Percentiles rank a stretch among this genome's conserved stretches.
Conservation (phyloP, 176 grass and related monocot species). For the Lolium perenne region DNA sequence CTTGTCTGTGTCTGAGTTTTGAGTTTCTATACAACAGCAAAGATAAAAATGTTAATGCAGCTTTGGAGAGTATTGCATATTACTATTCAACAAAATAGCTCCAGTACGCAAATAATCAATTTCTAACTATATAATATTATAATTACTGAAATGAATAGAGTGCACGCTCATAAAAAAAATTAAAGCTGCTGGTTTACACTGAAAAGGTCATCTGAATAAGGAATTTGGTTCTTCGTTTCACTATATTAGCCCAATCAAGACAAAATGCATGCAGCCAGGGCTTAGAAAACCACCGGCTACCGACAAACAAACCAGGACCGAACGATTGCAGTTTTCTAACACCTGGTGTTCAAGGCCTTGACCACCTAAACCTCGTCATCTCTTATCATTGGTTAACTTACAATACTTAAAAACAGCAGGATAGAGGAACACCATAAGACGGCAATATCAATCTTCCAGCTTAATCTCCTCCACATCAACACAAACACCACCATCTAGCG, state of each 20-base stretch:
- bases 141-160: constrained; percentile 24
- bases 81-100: constrained; percentile 8
- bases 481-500: background rate
- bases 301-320: background rate
- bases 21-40: background rate
- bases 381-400: background rate
- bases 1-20: background rate
- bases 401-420: background rate
- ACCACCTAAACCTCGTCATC: background rate
- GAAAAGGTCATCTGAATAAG: background rate
- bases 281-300: too few species aligned
- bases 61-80: background rate
- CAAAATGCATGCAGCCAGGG: background rate
- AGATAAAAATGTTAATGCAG: background rate
- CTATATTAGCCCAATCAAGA: constrained; percentile 23
- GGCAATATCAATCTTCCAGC: background rate
- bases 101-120: background rate
- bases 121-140: constrained; percentile 1
- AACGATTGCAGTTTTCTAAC: background rate
- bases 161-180: background rate
- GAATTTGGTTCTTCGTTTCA: constrained; percentile 21
- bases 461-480: constrained; percentile 6
- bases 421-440: background rate
- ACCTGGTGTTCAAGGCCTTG: background rate
- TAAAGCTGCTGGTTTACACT: background rate